phyloP scores from a whole-genome alignment of 257 asterid species.

The Salvia rosmarinus region DNA sequence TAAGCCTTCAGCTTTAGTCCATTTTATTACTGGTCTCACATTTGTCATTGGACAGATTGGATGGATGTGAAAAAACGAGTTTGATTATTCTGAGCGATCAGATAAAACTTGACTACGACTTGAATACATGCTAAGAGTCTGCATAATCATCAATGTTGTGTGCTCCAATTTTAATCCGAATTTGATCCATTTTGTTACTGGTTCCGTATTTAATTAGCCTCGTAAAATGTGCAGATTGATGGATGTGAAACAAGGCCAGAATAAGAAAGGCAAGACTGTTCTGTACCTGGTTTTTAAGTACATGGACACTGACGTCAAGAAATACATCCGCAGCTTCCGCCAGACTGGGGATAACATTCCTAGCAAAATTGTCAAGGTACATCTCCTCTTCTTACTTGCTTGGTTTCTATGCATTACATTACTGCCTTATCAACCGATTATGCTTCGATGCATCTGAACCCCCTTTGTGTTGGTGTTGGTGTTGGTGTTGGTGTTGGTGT shows the following conservation, averaged over 20 bases:
- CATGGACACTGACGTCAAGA: slow-evolving; percentile 92
- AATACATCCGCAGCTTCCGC: slow-evolving; percentile 77
- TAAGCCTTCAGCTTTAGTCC: background rate
- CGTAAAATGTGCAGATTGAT: slow-evolving; percentile 57
- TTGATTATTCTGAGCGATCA: no score
- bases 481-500: no score
- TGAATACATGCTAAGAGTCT: no score
- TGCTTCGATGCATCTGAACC: background rate
- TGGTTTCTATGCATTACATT: background rate
- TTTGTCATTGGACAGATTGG: background rate
- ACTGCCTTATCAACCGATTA: no score
- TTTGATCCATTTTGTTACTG: background rate
- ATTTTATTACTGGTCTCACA: background rate
- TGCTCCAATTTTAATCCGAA: background rate
- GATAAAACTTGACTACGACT: no score
- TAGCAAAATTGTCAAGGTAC: slow-evolving; percentile 60
- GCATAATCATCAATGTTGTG: background rate
- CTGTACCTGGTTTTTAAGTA: slow-evolving; percentile 89
- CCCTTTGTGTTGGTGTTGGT: no score
- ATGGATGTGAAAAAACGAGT: background rate
- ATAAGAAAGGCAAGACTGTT: slow-evolving; percentile 89
- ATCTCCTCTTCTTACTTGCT: background rate
- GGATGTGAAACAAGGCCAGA: slow-evolving; percentile 90
- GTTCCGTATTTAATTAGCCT: background rate
- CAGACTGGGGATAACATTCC: slow-evolving; percentile 55